These are phyloP conservation scores for Samsoniella hepiali DNA, from an alignment of 2,329 filamentous ascomycete species.

Conservation along the genomic window DNA sequence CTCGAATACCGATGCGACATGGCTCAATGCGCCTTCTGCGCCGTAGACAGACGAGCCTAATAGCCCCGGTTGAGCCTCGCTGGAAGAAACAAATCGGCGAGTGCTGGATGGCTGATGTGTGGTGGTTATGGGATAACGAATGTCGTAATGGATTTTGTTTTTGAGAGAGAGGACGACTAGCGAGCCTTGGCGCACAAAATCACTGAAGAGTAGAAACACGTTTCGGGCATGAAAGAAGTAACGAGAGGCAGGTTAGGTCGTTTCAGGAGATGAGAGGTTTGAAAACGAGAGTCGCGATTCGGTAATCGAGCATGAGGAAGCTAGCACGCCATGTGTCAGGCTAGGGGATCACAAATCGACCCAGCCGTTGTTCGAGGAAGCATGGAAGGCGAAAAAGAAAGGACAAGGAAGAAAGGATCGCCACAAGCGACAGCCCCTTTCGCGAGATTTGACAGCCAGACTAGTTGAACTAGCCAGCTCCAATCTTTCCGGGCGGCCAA, in stretches of 20 bases:
- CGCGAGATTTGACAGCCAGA: not conserved
- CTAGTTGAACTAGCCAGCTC: not conserved
- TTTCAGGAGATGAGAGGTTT: not conserved
- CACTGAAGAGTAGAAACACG: not conserved
- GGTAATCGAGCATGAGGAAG: not conserved
- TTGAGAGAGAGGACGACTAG: not conserved
- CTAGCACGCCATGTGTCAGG: not conserved
- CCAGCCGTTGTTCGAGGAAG: not conserved
- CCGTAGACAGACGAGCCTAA: not conserved
- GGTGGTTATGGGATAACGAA: not conserved
- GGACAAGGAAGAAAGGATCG: not conserved
- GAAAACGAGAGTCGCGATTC: slow-evolving; percentile 3
- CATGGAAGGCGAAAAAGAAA: not conserved
- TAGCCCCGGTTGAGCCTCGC: not conserved
- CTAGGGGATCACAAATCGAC: not conserved
- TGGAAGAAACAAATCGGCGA: not conserved
- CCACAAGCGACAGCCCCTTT: slow-evolving; percentile 1
- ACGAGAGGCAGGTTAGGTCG: too few species aligned
- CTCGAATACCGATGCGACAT: slow-evolving; percentile 13
- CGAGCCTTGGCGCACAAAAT: not conserved
- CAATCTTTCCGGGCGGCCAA: not conserved
- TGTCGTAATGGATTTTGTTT: not conserved
- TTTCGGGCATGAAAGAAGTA: not conserved
- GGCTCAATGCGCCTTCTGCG: not conserved
- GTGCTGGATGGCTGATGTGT: not conserved